These are phyloP conservation scores for Colletotrichum cereale DNA, from an alignment of 2,329 filamentous ascomycete genomes.

Conservation along the genomic window DNA sequence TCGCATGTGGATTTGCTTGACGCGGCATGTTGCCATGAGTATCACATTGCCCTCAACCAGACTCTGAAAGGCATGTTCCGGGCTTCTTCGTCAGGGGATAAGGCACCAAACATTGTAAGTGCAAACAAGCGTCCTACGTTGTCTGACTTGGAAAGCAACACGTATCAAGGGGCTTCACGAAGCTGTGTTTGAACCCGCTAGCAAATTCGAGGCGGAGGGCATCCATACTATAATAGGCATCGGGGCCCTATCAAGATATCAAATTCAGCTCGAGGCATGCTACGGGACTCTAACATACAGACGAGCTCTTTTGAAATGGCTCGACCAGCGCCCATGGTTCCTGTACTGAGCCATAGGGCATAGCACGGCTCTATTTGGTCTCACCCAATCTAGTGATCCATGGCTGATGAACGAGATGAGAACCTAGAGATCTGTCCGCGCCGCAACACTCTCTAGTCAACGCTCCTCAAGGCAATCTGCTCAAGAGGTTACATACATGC, in stretches of 20 bases:
- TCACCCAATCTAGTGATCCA: background rate
- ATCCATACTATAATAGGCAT: background rate
- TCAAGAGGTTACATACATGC: background rate
- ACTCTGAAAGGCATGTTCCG: background rate
- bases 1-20: background rate
- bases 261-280: background rate
- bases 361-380: background rate
- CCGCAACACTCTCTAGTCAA: background rate
- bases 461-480: no score
- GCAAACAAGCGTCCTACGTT: background rate
- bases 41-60: no score
- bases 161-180: background rate
- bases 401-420: background rate
- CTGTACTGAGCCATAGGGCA: no score
- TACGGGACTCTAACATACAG: background rate
- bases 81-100: background rate
- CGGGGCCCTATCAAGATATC: background rate
- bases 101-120: background rate
- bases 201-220: background rate
- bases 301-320: background rate
- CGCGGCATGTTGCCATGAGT: no score
- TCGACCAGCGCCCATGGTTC: background rate
- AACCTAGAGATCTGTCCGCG: fast-evolving
- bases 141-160: background rate
- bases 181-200: background rate